A percentile compares a stretch with the other conserved stretches of the same genome.
Conservation (phyloP, 768 basidiomycete species). For the Boletus vinaceobasis region DNA sequence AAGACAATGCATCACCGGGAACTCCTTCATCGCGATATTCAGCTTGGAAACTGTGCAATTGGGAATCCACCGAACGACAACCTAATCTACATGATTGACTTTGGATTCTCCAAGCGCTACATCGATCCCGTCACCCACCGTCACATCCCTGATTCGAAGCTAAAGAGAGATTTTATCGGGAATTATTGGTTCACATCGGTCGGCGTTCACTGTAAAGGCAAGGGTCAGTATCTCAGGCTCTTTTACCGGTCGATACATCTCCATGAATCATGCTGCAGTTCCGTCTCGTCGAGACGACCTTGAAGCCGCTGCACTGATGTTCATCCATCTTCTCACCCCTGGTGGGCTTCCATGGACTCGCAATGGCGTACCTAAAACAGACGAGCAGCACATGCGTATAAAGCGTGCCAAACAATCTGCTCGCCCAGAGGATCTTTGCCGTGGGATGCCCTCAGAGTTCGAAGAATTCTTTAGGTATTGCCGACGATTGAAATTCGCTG, state of each 20-base stretch:
- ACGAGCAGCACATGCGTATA: constrained; percentile 57
- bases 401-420: constrained; percentile 63
- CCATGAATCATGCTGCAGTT: constrained; percentile 42
- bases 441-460: constrained; percentile 64
- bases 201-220: constrained; percentile 72
- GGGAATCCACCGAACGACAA: constrained; percentile 57
- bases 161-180: constrained; percentile 72
- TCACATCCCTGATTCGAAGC: constrained; percentile 70
- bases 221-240: constrained; percentile 43
- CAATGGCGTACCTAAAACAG: constrained; percentile 73
- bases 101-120: constrained; percentile 78
- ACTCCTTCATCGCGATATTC: constrained; percentile 74
- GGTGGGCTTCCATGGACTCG: constrained; percentile 76
- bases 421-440: constrained; percentile 63
- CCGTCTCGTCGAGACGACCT: constrained; percentile 78
- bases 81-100: constrained; percentile 79
- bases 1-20: constrained; percentile 74
- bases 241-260: constrained; percentile 13
- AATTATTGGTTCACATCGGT: constrained; percentile 86
- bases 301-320: constrained; percentile 73
- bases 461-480: constrained; percentile 77
- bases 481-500: constrained; percentile 63
- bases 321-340: constrained; percentile 76
- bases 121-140: constrained; percentile 60
- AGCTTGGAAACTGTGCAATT: constrained; percentile 72